Percentiles rank a stretch among this genome's conserved stretches.
Evolutionary conservation across 306 rosid species (phyloP).

Genomic region (Cyclanthera cordifolia): DNA sequence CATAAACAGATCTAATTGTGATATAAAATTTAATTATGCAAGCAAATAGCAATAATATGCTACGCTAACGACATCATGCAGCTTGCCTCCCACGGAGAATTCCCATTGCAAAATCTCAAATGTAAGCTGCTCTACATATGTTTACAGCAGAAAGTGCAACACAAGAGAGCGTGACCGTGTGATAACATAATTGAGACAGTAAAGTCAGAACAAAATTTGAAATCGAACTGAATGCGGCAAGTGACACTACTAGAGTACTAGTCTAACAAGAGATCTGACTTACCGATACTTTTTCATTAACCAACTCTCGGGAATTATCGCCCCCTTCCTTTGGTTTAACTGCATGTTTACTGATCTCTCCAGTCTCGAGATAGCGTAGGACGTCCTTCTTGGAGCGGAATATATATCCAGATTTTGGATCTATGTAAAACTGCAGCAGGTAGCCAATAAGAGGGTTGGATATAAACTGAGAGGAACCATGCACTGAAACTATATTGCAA

Average conservation of each 20-base stretch:
- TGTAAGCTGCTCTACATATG: background rate
- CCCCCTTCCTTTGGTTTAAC: slow-evolving; percentile 28
- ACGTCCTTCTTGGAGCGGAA: slow-evolving; percentile 41
- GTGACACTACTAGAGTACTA: background rate
- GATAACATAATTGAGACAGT: background rate
- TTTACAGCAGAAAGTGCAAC: background rate
- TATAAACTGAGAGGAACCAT: background rate
- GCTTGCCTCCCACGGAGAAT: background rate
- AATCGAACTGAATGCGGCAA: background rate
- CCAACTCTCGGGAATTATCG: slow-evolving; percentile 13
- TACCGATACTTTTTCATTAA: slow-evolving; percentile 20
- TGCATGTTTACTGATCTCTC: slow-evolving; percentile 29
- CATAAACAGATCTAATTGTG: background rate
- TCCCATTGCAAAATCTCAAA: background rate
- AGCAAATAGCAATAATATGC: background rate
- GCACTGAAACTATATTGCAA: too few relatives aligned
- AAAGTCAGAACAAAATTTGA: background rate
- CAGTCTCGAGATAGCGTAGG: slow-evolving; percentile 30
- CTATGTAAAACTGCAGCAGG: slow-evolving; percentile 31
- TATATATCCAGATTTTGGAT: slow-evolving; percentile 33
- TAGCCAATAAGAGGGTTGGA: slow-evolving; percentile 3
- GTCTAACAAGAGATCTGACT: slow-evolving; percentile 14
- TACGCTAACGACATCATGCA: background rate
- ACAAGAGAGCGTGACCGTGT: too few relatives aligned
- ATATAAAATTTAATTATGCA: background rate